Percentiles rank a stretch among this genome's conserved stretches.
phyloP scores from a whole-genome alignment of 2,329 filamentous ascomycete species.

The Fusarium dimerum region DNA sequence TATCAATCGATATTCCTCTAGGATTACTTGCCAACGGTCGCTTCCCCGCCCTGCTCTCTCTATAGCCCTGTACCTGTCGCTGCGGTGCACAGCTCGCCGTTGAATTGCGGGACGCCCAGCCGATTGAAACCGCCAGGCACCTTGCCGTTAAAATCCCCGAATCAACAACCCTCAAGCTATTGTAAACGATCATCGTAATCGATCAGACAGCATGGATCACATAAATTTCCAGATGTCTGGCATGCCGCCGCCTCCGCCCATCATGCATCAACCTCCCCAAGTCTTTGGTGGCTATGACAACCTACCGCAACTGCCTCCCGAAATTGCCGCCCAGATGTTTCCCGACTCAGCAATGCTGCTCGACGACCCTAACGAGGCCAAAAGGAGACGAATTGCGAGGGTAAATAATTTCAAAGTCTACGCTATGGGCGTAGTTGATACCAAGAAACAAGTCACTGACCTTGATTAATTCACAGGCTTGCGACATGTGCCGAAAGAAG shows the following conservation, averaged over 20 bases:
- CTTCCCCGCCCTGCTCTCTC: neutral
- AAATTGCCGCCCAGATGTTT: slow-evolving; percentile 62
- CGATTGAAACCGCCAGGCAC: neutral
- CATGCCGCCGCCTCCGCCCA: slow-evolving; percentile 53
- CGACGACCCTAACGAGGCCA: slow-evolving; percentile 76
- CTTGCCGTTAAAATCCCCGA: neutral
- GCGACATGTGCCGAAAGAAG: slow-evolving; percentile 95
- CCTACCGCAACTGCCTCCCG: slow-evolving; percentile 55
- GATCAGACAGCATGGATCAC: slow-evolving; percentile 41
- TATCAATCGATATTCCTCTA: neutral
- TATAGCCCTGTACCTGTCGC: neutral
- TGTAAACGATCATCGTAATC: neutral
- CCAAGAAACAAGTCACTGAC: slow-evolving; percentile 15
- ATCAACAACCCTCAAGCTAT: slow-evolving; percentile 1
- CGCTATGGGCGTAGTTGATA: neutral
- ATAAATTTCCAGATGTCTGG: slow-evolving; percentile 61
- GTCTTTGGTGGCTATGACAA: slow-evolving; percentile 70
- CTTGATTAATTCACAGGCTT: slow-evolving; percentile 61
- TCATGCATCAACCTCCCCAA: slow-evolving; percentile 68
- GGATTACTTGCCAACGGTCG: neutral
- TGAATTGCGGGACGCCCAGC: neutral
- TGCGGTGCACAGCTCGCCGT: neutral
- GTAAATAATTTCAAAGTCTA: slow-evolving; percentile 47
- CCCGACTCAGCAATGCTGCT: slow-evolving; percentile 56
- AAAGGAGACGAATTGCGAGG: slow-evolving; percentile 84